Base-by-base conservation (phyloP, 306 rosid genomes). In the Mimosa bimucronata region DNA sequence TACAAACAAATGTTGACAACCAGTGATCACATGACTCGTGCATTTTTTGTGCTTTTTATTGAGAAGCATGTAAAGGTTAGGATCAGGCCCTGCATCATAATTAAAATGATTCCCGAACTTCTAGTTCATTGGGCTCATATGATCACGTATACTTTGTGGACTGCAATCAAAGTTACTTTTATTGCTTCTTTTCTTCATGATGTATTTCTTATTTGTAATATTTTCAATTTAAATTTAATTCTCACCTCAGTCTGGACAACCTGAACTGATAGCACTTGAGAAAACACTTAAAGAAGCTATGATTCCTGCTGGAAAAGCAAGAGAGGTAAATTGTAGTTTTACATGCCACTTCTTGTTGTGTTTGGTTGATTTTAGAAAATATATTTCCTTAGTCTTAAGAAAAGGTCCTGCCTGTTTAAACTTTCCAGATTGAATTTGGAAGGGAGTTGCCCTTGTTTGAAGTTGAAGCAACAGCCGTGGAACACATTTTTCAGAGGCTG, bases 181-280 rank as follows among this genome's bases (percentile, higher is more conserved):
- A 40, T 57, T 55, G 18, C 41, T 50, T 18, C 18, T 53, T 53
- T 7, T 3, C 52, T 21, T 1, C 4, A 45, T 77, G 30, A 19
- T 41, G 71, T 44, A 23, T 44, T 76, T 44, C 71, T n/a, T 62
- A 3, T 37, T 38, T 69, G 29, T 78, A 14, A 77, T 57, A 29
- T 45, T 80, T 80, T 77, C 61, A 41, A 48, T 77, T 61, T 66
- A 52, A 41, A 48, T 77, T 61, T 66, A 52, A 73, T 76, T 62
- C 50, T 74, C 23, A 26, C 79, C 44, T 5, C 85, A 95, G 98
- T 91, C 91, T 42, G 98, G 98, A 68, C 97, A 92, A 87, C 92
- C 94, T 61, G 97, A 95, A 86, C 77, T 95, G 66, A 87, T 95
- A 72, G 91, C 97, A 78, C 92, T 95, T 42, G 98, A 95, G 90